Percentiles rank a stretch among this genome's conserved stretches.
phyloP scores from a whole-genome alignment of 2,329 filamentous ascomycete genomes.

The Aspergillus terreus region DNA sequence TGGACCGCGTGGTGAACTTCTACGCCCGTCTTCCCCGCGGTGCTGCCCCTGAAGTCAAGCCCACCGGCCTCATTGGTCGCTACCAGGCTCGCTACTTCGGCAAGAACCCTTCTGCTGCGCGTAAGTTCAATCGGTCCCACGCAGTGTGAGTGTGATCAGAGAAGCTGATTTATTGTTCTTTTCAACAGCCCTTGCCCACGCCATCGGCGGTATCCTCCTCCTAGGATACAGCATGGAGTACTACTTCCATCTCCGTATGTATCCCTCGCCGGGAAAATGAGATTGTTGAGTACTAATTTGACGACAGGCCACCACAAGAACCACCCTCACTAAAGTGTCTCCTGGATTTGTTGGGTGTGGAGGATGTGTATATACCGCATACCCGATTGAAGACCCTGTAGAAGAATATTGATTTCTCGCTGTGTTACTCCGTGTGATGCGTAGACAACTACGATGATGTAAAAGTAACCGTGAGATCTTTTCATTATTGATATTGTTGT shows the following conservation, averaged over 20 bases:
- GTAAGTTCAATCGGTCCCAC: conserved; percentile 56
- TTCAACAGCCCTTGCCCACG: conserved; percentile 76
- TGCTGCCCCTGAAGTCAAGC: conserved; percentile 75
- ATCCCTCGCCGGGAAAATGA: not conserved
- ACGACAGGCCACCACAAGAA: conserved; percentile 97
- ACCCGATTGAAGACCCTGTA: conserved; percentile 29
- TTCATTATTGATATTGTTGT: too few species aligned
- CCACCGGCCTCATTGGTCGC: conserved; percentile 76
- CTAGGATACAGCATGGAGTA: conserved; percentile 97
- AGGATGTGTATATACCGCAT: conserved; percentile 41
- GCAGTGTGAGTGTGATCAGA: not conserved
- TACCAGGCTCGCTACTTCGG: conserved; percentile 90
- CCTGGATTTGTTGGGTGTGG: conserved; percentile 16
- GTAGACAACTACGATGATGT: too few species aligned
- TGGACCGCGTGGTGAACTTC: conserved; percentile 97
- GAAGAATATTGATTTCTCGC: conserved; percentile 21
- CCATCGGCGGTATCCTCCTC: conserved; percentile 70
- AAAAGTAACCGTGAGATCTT: too few species aligned
- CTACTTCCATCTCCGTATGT: conserved; percentile 99
- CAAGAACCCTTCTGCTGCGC: conserved; percentile 83
- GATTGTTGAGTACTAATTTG: conserved; percentile 8
- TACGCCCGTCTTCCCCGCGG: conserved; percentile 98
- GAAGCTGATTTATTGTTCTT: conserved; percentile 8
- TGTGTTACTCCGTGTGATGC: conserved; percentile 9
- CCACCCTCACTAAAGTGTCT: conserved; percentile 78